Conservation (phyloP, 306 rosid species). For the Hippophae gyantsensis region DNA sequence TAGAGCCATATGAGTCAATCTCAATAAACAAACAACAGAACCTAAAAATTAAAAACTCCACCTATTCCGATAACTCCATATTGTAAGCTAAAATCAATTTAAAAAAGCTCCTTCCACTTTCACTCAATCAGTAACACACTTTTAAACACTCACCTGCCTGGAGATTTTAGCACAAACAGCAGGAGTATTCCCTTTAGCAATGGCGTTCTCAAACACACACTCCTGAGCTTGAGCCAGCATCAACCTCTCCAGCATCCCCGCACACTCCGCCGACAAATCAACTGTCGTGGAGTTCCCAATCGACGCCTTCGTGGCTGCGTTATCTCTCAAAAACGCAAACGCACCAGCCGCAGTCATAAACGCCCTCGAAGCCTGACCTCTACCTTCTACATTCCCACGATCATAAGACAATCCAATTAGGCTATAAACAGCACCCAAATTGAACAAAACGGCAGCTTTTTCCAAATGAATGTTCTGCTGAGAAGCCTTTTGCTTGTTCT, state of each 20-base stretch:
- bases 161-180: slow-evolving; percentile 97
- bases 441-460: slow-evolving; percentile 79
- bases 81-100: too few species aligned
- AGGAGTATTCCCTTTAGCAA: slow-evolving; percentile 90
- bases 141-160: slow-evolving; percentile 54
- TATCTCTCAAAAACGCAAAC: slow-evolving; percentile 59
- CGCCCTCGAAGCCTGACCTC: slow-evolving; percentile 71
- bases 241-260: slow-evolving; percentile 86
- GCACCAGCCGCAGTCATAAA: slow-evolving; percentile 84
- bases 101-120: neutral
- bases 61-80: too few species aligned
- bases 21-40: too few species aligned
- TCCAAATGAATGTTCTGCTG: slow-evolving; percentile 96
- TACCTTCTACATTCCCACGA: slow-evolving; percentile 71
- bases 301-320: slow-evolving; percentile 71
- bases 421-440: slow-evolving; percentile 79
- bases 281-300: slow-evolving; percentile 66
- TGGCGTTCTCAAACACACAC: slow-evolving; percentile 83
- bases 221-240: slow-evolving; percentile 99
- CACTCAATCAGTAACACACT: slow-evolving; percentile 7
- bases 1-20: too few species aligned
- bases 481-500: slow-evolving; percentile 69
- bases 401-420: slow-evolving; percentile 82
- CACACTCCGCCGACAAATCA: slow-evolving; percentile 73
- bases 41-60: too few species aligned